phyloP scores from a whole-genome alignment of 495 filamentous ascomycete species.

The Penicillium riverlandense region DNA sequence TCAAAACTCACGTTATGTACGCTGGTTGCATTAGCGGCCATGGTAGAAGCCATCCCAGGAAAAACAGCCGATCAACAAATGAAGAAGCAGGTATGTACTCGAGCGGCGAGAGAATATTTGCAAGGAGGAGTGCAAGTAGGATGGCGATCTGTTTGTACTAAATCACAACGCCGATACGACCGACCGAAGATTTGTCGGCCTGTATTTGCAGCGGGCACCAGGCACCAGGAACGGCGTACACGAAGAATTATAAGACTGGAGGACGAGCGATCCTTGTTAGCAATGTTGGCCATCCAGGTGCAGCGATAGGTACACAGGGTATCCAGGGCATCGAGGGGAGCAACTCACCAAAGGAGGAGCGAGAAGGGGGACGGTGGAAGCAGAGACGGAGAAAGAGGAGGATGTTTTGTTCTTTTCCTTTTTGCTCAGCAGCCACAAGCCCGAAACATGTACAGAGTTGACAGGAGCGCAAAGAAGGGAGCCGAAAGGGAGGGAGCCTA shows the following conservation, averaged over 20 bases:
- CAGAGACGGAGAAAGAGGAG: constrained; percentile 5
- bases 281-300: not conserved
- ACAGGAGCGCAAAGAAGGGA: constrained; percentile 22
- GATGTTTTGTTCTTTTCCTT: constrained; percentile 12
- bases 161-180: constrained; percentile 12
- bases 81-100: constrained; percentile 23
- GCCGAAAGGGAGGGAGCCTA: constrained; percentile 21
- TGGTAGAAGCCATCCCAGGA: constrained; percentile 34
- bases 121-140: constrained; percentile 4
- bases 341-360: constrained; percentile 23
- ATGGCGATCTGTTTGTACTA: constrained; percentile 1
- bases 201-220: constrained; percentile 24
- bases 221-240: constrained; percentile 26
- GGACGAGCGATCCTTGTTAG: constrained; percentile 10
- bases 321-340: not conserved
- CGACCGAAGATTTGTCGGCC: constrained; percentile 8
- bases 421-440: constrained; percentile 15
- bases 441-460: constrained; percentile 32
- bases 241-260: constrained; percentile 22
- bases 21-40: constrained; percentile 30
- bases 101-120: constrained; percentile 13
- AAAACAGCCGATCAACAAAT: constrained; percentile 6
- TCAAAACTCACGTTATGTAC: constrained; percentile 31
- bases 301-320: constrained; percentile 7
- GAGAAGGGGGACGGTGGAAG: constrained; percentile 5